Conservation (phyloP, 345 rosid species). For the Citrus glauca region DNA sequence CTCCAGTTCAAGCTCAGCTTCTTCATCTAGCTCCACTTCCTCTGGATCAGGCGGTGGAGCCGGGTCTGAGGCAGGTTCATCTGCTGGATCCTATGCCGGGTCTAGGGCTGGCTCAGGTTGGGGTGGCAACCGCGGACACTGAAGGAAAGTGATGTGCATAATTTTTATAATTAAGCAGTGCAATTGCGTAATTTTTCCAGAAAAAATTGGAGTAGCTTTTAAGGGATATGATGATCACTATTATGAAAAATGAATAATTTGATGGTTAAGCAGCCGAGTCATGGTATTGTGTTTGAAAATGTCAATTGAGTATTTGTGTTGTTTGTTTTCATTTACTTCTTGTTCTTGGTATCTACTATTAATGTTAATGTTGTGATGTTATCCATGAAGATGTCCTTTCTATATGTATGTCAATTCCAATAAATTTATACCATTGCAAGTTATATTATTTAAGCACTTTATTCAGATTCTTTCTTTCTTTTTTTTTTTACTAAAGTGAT, state of each 20-base stretch:
- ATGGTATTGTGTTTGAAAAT: background rate
- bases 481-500: too few relatives aligned
- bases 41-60: constrained; percentile 50
- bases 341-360: background rate
- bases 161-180: background rate
- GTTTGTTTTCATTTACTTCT: background rate
- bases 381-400: background rate
- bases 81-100: constrained; percentile 66
- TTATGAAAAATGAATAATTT: background rate
- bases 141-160: background rate
- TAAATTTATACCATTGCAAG: too few relatives aligned
- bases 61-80: constrained; percentile 68
- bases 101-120: constrained; percentile 65
- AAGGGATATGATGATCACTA: background rate
- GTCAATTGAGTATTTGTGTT: background rate
- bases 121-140: constrained; percentile 18
- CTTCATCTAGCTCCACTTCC: constrained; percentile 41
- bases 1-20: constrained; percentile 35
- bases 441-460: too few relatives aligned
- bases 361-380: background rate
- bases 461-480: too few relatives aligned
- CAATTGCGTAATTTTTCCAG: background rate
- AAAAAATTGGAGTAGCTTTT: background rate
- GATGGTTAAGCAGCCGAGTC: background rate
- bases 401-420: too few relatives aligned